Base-by-base conservation (phyloP, 164 flowering plant species). In the Macadamia integrifolia region DNA sequence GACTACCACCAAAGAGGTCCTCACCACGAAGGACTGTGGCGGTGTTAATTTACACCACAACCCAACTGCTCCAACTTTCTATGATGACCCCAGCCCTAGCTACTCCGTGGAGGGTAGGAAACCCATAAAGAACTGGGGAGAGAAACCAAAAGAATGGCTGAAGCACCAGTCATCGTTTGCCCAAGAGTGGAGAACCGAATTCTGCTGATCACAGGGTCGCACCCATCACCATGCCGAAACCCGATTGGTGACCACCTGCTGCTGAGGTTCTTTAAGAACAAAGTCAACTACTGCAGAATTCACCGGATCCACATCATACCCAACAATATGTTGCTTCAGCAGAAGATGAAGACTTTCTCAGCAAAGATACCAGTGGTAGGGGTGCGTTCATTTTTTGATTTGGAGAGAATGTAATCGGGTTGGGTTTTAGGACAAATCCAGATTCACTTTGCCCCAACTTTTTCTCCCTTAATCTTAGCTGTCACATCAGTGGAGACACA, bases 311-410 rank as follows among this genome's bases (percentile, higher is more conserved):
- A 84, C 50, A 63, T 84, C 46, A 82, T 79, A 67, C 82, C 82
- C 81, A 84, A 80, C 75, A 79, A 73, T 53, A 80, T 67, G 9
- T 66, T 80, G 32, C 64, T 84, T 35, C 80, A 94, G 30, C 92
- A 88, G 13, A 69, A 81, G 53, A 94, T 92, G 99, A 17, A 23
- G 42, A 58, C 81, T 3, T 94, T 70, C 69, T 94, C 97, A 97
- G 95, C 99, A 12, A 94, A 94, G 66, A 65, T 82, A 12, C 97
- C 97, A 31, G 75, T 78, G 29, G 83, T 94, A 32, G 77, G 83
- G 13, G 88, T 97, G 6, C 23, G 23, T 23, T 23, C 23, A 23
- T 23, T 23, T 23, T 23, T 23, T 23, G 23, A 23, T 23, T 23
- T 23, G 23, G 23, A 23, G 23, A 23, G 23, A 23, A 23, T 23